These are phyloP conservation scores for Hypoxylon crocopeplum DNA, from an alignment of 495 filamentous ascomycete species.

Conservation along the genomic window DNA sequence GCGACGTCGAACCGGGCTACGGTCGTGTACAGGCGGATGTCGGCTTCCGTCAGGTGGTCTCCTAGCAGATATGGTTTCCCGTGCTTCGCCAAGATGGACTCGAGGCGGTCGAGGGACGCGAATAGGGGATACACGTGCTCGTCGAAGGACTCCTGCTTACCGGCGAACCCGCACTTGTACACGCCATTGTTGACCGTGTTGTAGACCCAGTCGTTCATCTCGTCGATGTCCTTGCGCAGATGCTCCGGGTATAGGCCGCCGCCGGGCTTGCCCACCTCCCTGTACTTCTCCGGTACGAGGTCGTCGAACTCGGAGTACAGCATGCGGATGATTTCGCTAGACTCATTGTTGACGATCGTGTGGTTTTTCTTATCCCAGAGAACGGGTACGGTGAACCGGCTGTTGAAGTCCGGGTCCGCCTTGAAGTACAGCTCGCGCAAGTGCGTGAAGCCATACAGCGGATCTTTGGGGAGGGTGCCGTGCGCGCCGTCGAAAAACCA, in stretches of 20 bases:
- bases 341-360: slow-evolving; percentile 78
- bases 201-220: slow-evolving; percentile 82
- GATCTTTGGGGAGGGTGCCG: slow-evolving; percentile 61
- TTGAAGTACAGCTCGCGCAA: slow-evolving; percentile 71
- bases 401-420: slow-evolving; percentile 65
- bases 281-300: slow-evolving; percentile 65
- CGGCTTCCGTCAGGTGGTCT: slow-evolving; percentile 71
- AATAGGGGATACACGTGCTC: slow-evolving; percentile 71
- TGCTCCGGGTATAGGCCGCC: slow-evolving; percentile 63
- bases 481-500: slow-evolving; percentile 70
- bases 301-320: slow-evolving; percentile 75
- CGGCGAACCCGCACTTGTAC: slow-evolving; percentile 61
- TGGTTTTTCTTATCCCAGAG: slow-evolving; percentile 74
- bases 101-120: slow-evolving; percentile 70
- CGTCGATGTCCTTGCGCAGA: slow-evolving; percentile 70
- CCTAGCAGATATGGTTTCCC: slow-evolving; percentile 69
- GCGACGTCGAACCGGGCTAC: slow-evolving; percentile 80
- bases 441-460: slow-evolving; percentile 66
- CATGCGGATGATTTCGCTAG: slow-evolving; percentile 76
- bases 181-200: slow-evolving; percentile 87
- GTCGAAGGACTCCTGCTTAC: slow-evolving; percentile 74
- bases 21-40: slow-evolving; percentile 80
- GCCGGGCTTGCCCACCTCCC: slow-evolving; percentile 57
- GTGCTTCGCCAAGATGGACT: slow-evolving; percentile 64
- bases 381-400: slow-evolving; percentile 72